Evolutionary conservation across 2,329 filamentous ascomycete species (phyloP), one percentile per base, ranked within the genome.

Genomic region (Ophiocordyceps unilateralis): DNA sequence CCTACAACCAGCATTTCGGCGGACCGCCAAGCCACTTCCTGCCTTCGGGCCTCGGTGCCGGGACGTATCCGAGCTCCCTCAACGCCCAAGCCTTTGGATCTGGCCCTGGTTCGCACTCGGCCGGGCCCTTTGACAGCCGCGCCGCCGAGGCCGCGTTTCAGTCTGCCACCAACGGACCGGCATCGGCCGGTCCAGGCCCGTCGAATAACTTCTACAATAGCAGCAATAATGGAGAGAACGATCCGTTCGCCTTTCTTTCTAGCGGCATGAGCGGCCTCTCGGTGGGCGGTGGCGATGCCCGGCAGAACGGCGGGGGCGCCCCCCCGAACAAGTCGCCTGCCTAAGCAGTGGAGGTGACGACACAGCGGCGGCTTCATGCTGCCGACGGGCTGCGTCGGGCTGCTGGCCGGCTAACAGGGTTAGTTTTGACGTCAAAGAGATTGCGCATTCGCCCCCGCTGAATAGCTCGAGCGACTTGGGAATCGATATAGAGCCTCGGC

Each of bases 61-160:
- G 78, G 44, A 56, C 53, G 22, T 95, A 94, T 55, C 82, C 84
- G 42, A 71, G 83, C 28, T 73, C 84, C 2, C 76, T 95, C 63
- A 84, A 85, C 60, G 84, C 81, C 32, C 83, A 87, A 53, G 58
- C 58, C 39, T 94, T 80, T 49, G 79, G 79, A 45, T 81, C 83
- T 38, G 79, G 78, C 44, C 82, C 80, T 34, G 78, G 80, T 42
- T 81, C 86, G 52, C 86, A 91, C 62, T 83, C 83, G 21, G 83
- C 83, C 37, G 83, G 86, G 12, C 82, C 82, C 5, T 96, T 98
- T 56, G 88, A 94, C 58, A 93, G 87, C 67, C 84, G 88, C 48
- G 83, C 86, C 48, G 86, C 89, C 15, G 89, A 96, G 66, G 87
- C 87, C 47, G 89, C 91, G 22, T 98, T 98, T 69, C 84, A 85